Evolutionary conservation across 2,329 filamentous ascomycete genomes (phyloP).

Genomic region (Fusarium annulatum): DNA sequence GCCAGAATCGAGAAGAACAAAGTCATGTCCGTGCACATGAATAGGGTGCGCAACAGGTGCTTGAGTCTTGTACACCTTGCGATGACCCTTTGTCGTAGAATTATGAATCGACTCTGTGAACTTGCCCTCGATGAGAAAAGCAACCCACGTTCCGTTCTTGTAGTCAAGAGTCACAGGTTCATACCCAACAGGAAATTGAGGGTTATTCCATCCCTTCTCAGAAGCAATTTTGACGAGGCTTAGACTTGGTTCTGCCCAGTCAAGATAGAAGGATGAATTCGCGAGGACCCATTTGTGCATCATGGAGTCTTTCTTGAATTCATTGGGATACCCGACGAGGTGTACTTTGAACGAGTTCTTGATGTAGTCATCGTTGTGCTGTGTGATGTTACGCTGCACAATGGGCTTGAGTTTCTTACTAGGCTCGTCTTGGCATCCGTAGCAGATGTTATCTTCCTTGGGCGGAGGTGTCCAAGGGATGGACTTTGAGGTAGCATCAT

Average conservation of each 20-base stretch:
- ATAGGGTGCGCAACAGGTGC: not conserved
- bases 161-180: not conserved
- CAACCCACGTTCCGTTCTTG: not conserved
- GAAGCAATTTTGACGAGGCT: conserved; percentile 6
- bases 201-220: not conserved
- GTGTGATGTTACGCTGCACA: not conserved
- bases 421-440: not conserved
- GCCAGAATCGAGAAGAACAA: not conserved
- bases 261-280: not conserved
- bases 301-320: not conserved
- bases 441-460: not conserved
- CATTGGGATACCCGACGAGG: not conserved
- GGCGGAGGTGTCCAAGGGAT: conserved; percentile 6
- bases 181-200: not conserved
- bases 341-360: not conserved
- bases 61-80: conserved; percentile 2
- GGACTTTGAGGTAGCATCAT: not conserved
- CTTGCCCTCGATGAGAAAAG: conserved; percentile 1
- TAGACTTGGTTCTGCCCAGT: conserved; percentile 2
- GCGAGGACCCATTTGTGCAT: conserved; percentile 6
- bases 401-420: not conserved
- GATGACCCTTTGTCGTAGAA: not conserved
- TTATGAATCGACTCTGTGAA: conserved; percentile 1
- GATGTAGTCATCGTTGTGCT: not conserved
- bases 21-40: not conserved